Conservation (phyloP, 2,329 filamentous ascomycete species). For the Hymenoscyphus infarciens region DNA sequence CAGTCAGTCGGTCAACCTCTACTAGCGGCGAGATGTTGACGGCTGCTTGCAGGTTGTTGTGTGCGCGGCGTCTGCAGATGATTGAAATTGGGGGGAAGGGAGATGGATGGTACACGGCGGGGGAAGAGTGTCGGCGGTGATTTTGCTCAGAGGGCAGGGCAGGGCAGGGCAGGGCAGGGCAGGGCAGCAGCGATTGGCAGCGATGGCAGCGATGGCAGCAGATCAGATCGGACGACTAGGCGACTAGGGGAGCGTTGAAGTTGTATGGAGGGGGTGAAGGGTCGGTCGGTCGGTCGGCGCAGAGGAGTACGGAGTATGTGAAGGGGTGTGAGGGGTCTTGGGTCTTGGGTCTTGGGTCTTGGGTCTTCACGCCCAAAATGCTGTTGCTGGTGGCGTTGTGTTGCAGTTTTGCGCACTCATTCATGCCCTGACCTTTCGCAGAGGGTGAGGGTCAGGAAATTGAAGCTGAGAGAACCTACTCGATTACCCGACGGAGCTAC, state of each 20-base stretch:
- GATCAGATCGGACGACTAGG: too few relatives aligned
- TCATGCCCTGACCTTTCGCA: not conserved
- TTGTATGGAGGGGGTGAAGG: not conserved
- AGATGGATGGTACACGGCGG: not conserved
- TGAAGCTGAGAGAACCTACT: not conserved
- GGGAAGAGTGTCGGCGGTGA: not conserved
- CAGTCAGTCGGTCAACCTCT: not conserved
- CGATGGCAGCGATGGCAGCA: not conserved
- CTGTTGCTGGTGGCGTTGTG: slow-evolving; percentile 3
- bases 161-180: too few relatives aligned
- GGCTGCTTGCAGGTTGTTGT: slow-evolving; percentile 1
- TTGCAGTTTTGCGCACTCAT: slow-evolving; percentile 1
- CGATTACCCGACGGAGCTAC: too few relatives aligned
- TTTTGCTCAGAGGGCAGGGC: not conserved
- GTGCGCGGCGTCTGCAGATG: not conserved
- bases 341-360: too few relatives aligned
- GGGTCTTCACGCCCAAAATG: not conserved
- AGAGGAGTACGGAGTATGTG: not conserved
- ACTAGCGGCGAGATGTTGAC: not conserved
- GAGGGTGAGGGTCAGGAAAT: not conserved
- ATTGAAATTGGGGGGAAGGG: not conserved
- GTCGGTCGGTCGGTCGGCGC: too few relatives aligned
- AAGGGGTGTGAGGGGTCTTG: not conserved
- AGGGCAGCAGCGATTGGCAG: too few relatives aligned
- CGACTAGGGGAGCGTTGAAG: not conserved